Conservation (phyloP, 176 grass and related monocot species). For the Carex parvula region DNA sequence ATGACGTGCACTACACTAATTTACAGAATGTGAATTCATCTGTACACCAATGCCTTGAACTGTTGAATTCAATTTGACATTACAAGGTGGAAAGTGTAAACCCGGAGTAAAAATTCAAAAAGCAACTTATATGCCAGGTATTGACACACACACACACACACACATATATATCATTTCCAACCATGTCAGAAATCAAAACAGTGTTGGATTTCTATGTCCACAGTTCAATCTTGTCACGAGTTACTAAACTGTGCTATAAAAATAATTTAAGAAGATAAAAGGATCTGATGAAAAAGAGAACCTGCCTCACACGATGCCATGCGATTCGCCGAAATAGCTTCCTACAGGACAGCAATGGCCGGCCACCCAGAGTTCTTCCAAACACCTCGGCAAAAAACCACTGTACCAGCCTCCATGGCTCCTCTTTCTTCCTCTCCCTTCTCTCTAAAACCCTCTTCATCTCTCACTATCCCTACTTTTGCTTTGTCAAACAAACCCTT, state of each 20-base stretch:
- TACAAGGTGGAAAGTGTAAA: not conserved
- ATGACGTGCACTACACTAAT: not conserved
- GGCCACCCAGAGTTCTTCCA: conserved; percentile 68
- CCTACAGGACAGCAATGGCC: conserved; percentile 68
- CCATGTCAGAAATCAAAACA: not conserved
- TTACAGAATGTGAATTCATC: not conserved
- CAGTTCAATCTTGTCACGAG: not conserved
- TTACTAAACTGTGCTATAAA: not conserved
- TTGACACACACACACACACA: too few species aligned
- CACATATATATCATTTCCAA: not conserved
- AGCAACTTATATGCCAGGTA: not conserved
- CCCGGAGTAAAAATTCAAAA: not conserved
- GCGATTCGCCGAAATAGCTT: conserved; percentile 67
- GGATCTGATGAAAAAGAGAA: conserved; percentile 34
- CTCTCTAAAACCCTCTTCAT: conserved; percentile 33
- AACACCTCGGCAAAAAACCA: conserved; percentile 81
- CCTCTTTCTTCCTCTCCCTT: conserved; percentile 35
- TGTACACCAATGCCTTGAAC: not conserved
- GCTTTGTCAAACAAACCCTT: conserved; percentile 24
- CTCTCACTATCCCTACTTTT: conserved; percentile 52
- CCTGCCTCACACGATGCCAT: conserved; percentile 82
- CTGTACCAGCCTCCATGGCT: conserved; percentile 55
- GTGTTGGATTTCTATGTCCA: not conserved
- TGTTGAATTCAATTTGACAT: not conserved
- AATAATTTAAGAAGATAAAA: not conserved